Conservation (phyloP, 139 green algal genomes). For the Mesotaenium endlicherianum region DNA sequence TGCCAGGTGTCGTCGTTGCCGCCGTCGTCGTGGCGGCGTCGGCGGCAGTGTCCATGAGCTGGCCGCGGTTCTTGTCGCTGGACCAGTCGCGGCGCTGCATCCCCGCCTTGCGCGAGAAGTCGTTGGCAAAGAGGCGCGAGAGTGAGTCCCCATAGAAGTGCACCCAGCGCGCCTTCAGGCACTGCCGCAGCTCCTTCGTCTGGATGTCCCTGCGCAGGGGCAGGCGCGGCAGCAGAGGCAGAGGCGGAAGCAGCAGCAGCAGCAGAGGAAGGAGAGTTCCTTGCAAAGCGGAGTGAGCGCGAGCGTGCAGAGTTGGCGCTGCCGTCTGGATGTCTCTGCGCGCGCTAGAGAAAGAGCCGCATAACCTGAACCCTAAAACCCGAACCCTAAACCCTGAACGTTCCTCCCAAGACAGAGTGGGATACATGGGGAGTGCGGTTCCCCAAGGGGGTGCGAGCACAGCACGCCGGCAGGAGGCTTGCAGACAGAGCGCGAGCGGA, state of each 20-base stretch:
- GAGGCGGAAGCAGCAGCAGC: background rate
- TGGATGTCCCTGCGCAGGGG: background rate
- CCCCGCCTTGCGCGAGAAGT: background rate
- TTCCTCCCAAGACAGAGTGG: too few relatives aligned
- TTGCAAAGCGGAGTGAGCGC: background rate
- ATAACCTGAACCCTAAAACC: too few relatives aligned
- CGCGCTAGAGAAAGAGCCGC: too few relatives aligned
- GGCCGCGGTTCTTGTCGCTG: background rate
- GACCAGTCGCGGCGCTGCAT: background rate
- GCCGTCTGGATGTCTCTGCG: too few relatives aligned
- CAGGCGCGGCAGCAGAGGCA: background rate
- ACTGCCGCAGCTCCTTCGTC: conserved; percentile 7
- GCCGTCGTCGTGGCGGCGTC: too few relatives aligned
- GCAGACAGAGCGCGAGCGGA: too few relatives aligned
- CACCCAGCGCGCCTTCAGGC: conserved; percentile 19
- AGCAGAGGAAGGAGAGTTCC: background rate
- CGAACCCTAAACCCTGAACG: too few relatives aligned
- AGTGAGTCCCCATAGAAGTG: conserved; percentile 22
- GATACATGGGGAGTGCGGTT: too few relatives aligned
- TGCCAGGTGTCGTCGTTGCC: too few relatives aligned
- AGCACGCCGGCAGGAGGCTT: too few relatives aligned
- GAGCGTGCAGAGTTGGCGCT: background rate
- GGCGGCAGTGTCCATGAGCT: background rate
- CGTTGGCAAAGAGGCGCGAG: background rate
- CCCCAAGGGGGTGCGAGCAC: too few relatives aligned